Evolutionary conservation across 352 stramenopile species (phyloP), one percentile per base, ranked within the genome.

Genomic region (Pythium vanterpoolii): DNA sequence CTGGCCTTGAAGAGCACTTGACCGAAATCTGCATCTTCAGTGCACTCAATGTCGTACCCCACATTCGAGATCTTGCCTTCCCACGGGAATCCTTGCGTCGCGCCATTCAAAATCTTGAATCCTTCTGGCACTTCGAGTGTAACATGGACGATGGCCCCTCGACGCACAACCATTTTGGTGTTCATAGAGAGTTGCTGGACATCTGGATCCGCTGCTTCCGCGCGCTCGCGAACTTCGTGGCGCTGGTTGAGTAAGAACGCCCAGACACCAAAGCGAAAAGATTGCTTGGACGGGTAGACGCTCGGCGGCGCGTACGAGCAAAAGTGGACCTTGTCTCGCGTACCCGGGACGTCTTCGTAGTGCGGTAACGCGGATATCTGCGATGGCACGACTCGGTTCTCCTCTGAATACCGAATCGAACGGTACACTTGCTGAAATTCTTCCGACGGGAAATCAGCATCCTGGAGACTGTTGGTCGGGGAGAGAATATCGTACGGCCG

Each of bases 321-420:
- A 33, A 93, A 93, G 50, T 90, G 83, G 3, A 93, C 84, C 9
- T 83, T 82, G 59, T 93, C 84, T 11, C 80, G 74, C 21, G 57
- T 54, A 3, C 74, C 76, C 45, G 74, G 56, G 0, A 81, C 74
- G 23, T 74, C 63, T 57, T 75, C 72, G 16, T 77, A 83, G 42
- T 79, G 73, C 2, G 64, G 64, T 26, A 68, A 45, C n/a, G 48
- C 49, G 31, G 66, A 69, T 0, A 34, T 31, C 23, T 34, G 33
- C 18, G 27, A 69, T 46, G 49, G 66, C 38, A 63, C 33, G 1
- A 66, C 55, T 16, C 36, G 43, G 23, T 61, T 65, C 7, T 60
- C 48, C 31, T 64, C 55, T n/a, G 69, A 74, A 38, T 66, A 79
- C 23, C 72, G 75, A 46, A 89, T 91, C 33, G 79, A 91, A 72